Conservation (phyloP, 1,139 yeast genomes). For the Yamadazyma dendronema region DNA sequence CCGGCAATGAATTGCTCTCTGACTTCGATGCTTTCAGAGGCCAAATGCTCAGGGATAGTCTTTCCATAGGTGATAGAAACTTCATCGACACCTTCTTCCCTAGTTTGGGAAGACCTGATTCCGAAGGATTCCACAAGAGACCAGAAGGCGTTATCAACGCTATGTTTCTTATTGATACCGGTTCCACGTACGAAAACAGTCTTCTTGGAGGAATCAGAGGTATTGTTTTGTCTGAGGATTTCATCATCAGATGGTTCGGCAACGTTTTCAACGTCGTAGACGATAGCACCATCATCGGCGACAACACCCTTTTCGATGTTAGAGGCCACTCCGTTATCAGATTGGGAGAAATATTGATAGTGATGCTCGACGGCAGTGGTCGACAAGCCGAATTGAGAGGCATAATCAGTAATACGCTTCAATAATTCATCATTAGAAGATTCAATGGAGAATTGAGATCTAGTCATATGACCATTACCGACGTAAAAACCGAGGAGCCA, state of each 20-base stretch:
- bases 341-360: background rate
- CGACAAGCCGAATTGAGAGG: slow-evolving; percentile 4
- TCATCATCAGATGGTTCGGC: slow-evolving; percentile 4
- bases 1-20: slow-evolving; percentile 43
- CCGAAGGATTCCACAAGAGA: slow-evolving; percentile 6
- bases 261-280: slow-evolving; percentile 2
- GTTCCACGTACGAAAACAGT: slow-evolving; percentile 4
- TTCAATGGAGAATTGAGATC: slow-evolving; percentile 23
- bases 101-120: slow-evolving; percentile 2
- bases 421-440: slow-evolving; percentile 7
- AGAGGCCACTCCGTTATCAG: background rate
- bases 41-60: slow-evolving; percentile 17
- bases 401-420: slow-evolving; percentile 5
- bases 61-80: slow-evolving; percentile 6
- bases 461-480: slow-evolving; percentile 18
- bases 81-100: slow-evolving; percentile 4
- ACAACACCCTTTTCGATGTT: background rate
- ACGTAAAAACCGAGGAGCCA: slow-evolving; percentile 30
- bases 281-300: slow-evolving; percentile 4
- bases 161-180: background rate
- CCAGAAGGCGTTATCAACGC: slow-evolving; percentile 1
- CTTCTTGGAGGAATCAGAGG: background rate
- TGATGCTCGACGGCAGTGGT: slow-evolving; percentile 3
- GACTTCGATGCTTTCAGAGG: slow-evolving; percentile 21
- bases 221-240: background rate